A percentile compares a stretch with the other conserved stretches of the same genome.
These are phyloP conservation scores for Sambucus nigra DNA, from an alignment of 129 eudicot genomes.

Conservation along the genomic window DNA sequence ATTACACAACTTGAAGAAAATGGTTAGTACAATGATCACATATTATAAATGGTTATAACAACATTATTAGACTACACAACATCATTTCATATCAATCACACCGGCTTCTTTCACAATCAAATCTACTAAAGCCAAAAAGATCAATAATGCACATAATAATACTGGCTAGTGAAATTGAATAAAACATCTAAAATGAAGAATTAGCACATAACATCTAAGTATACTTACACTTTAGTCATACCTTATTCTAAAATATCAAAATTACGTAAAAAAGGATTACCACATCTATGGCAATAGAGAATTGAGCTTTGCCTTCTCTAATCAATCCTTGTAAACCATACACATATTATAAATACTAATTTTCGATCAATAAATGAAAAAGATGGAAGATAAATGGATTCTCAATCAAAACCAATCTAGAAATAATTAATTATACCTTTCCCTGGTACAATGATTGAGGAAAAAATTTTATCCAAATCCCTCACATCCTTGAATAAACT, in stretches of 20 bases:
- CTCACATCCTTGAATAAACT: constrained; percentile 62
- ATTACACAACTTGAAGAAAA: too few relatives aligned
- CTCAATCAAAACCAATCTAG: neutral
- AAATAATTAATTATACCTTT: constrained; percentile 40
- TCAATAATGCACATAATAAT: neutral
- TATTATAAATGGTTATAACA: too few relatives aligned
- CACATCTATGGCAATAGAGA: constrained; percentile 82
- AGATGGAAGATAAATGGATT: too few relatives aligned
- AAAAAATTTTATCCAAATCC: constrained; percentile 48
- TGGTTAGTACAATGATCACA: too few relatives aligned
- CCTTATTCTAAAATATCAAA: neutral
- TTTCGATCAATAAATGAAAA: neutral
- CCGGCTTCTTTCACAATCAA: too few relatives aligned
- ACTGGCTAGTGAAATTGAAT: neutral
- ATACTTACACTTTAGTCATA: neutral
- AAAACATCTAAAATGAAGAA: neutral
- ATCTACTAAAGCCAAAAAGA: neutral
- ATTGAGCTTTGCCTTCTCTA: constrained; percentile 60
- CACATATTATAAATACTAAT: constrained; percentile 10
- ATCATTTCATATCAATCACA: too few relatives aligned
- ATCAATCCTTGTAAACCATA: constrained; percentile 50
- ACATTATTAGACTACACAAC: too few relatives aligned
- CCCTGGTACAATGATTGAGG: constrained; percentile 51
- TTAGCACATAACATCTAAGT: neutral
- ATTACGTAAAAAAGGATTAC: constrained; percentile 23